Evolutionary conservation across 768 basidiomycete genomes (phyloP).

Genomic region (Stropharia rugosoannulata): DNA sequence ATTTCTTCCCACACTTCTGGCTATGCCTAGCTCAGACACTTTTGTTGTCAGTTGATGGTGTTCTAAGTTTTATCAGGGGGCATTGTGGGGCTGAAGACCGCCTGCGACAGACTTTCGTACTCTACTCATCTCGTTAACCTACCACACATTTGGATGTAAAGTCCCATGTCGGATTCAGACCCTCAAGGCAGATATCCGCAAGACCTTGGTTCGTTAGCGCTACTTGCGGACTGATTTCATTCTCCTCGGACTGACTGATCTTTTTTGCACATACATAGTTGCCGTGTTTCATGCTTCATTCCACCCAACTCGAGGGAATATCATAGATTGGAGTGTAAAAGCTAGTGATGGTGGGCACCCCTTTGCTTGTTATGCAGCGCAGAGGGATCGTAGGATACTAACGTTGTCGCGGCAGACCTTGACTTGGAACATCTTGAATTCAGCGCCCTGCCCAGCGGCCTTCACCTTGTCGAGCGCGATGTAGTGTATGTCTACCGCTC

Average conservation of each 20-base stretch:
- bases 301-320: constrained; percentile 79
- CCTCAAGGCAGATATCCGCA: constrained; percentile 38
- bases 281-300: constrained; percentile 86
- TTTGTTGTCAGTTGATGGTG: too few species aligned
- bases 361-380: too few species aligned
- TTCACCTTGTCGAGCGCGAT: constrained; percentile 78
- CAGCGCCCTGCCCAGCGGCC: constrained; percentile 76
- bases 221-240: background rate
- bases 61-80: too few species aligned
- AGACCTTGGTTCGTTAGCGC: constrained; percentile 43
- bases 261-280: constrained; percentile 38
- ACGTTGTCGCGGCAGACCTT: constrained; percentile 42
- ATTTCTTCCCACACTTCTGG: too few species aligned
- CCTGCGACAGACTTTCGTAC: too few species aligned
- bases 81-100: too few species aligned
- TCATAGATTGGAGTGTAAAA: constrained; percentile 77
- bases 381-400: too few species aligned
- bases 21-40: too few species aligned
- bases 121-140: too few species aligned
- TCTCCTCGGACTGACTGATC: background rate
- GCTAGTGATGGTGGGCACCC: constrained; percentile 57
- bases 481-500: constrained; percentile 56
- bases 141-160: background rate
- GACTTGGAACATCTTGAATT: constrained; percentile 75
- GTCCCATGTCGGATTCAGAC: constrained; percentile 7